Base-by-base conservation (phyloP, 2,329 filamentous ascomycete species). In the Davidsoniella eucalypti region DNA sequence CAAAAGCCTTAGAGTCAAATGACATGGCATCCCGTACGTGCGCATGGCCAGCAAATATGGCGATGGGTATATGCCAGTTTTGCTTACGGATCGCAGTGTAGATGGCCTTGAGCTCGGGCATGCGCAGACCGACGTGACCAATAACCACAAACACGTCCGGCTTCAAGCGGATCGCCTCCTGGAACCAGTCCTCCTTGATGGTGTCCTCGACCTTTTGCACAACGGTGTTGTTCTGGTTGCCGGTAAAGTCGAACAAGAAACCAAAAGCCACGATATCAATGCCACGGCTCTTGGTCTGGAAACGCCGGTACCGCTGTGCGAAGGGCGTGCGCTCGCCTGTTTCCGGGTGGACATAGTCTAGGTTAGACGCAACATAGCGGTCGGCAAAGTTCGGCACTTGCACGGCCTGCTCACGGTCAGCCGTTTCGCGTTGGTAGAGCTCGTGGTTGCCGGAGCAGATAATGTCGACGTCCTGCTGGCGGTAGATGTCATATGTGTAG, bases 401-500 rank as follows among this genome's bases (percentile, higher is more conserved):
- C 49, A 76, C 75, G 50, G 78, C 70, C 61, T 84, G 84, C 62
- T 96, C 92, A 54, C 80, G 75, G 48, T 83, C 76, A 17, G 87
- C 84, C 0, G 87, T 84, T 54, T 81, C 80, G 51, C 74, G 69
- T 58, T 87, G 78, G 69, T 98, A 98, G 10, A 98, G 75, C 67
- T 98, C 92, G 67, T 98, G 92, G 60, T 98, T 98, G 46, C 92
- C 92, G 1, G 82, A 82, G 57, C 80, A 90, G 44, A 96, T 73
- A 23, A 94, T 67, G 61, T 96, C 90, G 57, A 95, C 79, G 41
- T 79, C 66, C 61, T 94, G 87, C 60, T 93, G 71, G 54, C 79
- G 80, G 61, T 92, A 79, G 50, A 96, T 92, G 55, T 90, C 84
- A 61, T 87, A 90, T 1, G 86, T 87, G 63, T 87, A 95, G 59